Evolutionary conservation across 2,329 filamentous ascomycete species (phyloP), one percentile per base, ranked within the genome.

Genomic region (Leptographium lundbergii): DNA sequence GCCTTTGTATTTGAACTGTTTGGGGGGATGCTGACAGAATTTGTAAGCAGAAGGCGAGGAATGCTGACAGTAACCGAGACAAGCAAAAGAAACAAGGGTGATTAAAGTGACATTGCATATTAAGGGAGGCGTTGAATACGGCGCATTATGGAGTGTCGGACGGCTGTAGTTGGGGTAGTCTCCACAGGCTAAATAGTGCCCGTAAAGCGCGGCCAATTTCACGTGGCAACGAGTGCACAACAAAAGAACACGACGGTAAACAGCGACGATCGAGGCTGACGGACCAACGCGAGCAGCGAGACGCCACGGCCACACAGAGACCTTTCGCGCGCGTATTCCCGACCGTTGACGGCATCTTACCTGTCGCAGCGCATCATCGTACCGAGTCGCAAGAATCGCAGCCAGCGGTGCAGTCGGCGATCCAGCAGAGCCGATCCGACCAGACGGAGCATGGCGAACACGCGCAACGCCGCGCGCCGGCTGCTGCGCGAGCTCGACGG

Each of bases 401-500:
- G n/a, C n/a, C n/a, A n/a, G n/a, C n/a, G n/a, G n/a, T n/a, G n/a
- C n/a, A n/a, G n/a, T n/a, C n/a, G n/a, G n/a, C n/a, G n/a, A n/a
- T n/a, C n/a, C n/a, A n/a, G n/a, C n/a, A n/a, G n/a, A n/a, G n/a
- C n/a, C n/a, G n/a, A n/a, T n/a, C n/a, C n/a, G n/a, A n/a, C n/a
- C n/a, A n/a, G n/a, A n/a, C n/a, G n/a, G n/a, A n/a, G n/a, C n/a
- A 63, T 63, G 48, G 66, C 70, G 39, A 71, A 73, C 52, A 69
- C 74, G 45, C 75, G 75, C 64, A 75, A 71, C 63, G 81, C 81
- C 25, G 74, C 78, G 36, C 80, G 79, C 67, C 77, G 82, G 27
- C 75, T 86, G 61, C 69, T 84, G 62, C 80, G 78, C 66, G 82
- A 86, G 69, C 72, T 85, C 57, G 75, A 77, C 36, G 72, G 70